These are phyloP conservation scores for Coniosporium tulheliwenetii DNA, from an alignment of 2,329 filamentous ascomycete genomes.

Conservation along the genomic window DNA sequence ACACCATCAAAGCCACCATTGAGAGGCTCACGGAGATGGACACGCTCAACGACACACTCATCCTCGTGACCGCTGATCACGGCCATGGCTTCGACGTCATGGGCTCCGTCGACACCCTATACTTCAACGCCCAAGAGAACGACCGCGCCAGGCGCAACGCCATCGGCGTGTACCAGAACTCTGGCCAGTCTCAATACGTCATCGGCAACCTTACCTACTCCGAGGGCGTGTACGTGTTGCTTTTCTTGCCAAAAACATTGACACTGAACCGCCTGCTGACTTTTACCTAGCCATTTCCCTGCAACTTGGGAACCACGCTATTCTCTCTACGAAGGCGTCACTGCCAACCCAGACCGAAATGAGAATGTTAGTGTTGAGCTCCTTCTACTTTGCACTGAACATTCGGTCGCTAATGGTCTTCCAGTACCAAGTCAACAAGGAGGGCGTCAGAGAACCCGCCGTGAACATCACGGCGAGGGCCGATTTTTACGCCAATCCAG, in stretches of 20 bases:
- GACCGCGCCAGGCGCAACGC: slow-evolving; percentile 62
- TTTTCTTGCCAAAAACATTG: too few relatives aligned
- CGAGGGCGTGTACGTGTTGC: slow-evolving; percentile 35
- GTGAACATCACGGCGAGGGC: slow-evolving; percentile 34
- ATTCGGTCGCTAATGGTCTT: too few relatives aligned
- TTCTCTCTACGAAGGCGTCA: slow-evolving; percentile 58
- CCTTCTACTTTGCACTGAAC: too few relatives aligned
- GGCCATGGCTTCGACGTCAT: slow-evolving; percentile 83
- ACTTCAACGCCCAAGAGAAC: slow-evolving; percentile 47
- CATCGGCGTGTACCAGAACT: slow-evolving; percentile 56
- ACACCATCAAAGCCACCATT: slow-evolving; percentile 64
- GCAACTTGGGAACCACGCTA: slow-evolving; percentile 76
- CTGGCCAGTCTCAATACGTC: slow-evolving; percentile 62
- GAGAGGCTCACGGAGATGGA: slow-evolving; percentile 50
- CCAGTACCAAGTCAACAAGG: slow-evolving; percentile 49
- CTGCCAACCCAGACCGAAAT: slow-evolving; percentile 56
- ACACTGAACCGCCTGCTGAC: too few relatives aligned
- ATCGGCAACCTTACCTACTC: slow-evolving; percentile 48
- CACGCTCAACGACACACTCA: slow-evolving; percentile 58
- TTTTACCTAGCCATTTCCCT: slow-evolving; percentile 44
- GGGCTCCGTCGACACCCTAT: slow-evolving; percentile 66
- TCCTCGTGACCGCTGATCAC: slow-evolving; percentile 76
- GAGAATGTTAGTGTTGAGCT: slow-evolving; percentile 36
- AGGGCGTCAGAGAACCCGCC: slow-evolving; percentile 47
- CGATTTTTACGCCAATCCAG: slow-evolving; percentile 52